These are phyloP conservation scores for Globisporangium irregulare DNA, from an alignment of 352 stramenopile species.

Conservation along the genomic window DNA sequence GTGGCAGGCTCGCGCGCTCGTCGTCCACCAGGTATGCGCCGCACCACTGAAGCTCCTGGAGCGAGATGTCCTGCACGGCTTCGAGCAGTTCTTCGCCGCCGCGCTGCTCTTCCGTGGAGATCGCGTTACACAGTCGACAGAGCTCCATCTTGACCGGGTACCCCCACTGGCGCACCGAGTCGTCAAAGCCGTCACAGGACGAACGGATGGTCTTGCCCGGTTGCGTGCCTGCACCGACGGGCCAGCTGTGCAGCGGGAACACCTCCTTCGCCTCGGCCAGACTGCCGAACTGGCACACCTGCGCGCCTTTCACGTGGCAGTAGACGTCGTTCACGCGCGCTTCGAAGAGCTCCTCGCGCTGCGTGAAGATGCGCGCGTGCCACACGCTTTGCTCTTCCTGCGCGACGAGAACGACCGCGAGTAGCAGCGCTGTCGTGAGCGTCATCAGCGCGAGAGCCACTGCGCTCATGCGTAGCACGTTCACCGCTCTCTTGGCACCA, in stretches of 20 bases:
- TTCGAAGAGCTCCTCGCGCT: slow-evolving; percentile 33
- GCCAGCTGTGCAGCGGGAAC: slow-evolving; percentile 39
- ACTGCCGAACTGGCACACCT: slow-evolving; percentile 35
- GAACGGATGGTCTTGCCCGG: slow-evolving; percentile 29
- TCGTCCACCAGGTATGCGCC: slow-evolving; percentile 34
- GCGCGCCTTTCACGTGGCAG: slow-evolving; percentile 41
- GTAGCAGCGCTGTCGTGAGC: slow-evolving; percentile 19
- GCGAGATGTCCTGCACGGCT: slow-evolving; percentile 34
- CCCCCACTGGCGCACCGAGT: slow-evolving; percentile 38
- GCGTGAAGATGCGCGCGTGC: slow-evolving; percentile 22
- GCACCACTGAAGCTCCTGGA: slow-evolving; percentile 50
- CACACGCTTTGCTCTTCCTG: slow-evolving; percentile 27
- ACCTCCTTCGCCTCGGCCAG: slow-evolving; percentile 37
- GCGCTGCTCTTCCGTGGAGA: slow-evolving; percentile 29
- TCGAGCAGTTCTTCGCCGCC: slow-evolving; percentile 25
- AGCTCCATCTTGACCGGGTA: slow-evolving; percentile 55
- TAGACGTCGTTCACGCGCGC: slow-evolving; percentile 43
- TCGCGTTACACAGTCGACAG: slow-evolving; percentile 35
- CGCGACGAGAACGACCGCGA: slow-evolving; percentile 18
- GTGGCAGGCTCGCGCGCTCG: slow-evolving; percentile 10
- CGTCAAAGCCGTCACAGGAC: slow-evolving; percentile 38
- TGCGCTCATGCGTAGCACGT: slow-evolving; percentile 14
- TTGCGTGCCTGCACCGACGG: slow-evolving; percentile 32
- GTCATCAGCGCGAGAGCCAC: slow-evolving; percentile 15
- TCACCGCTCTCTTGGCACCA: slow-evolving; percentile 6